Evolutionary conservation across 192 early-diverging fungal species (phyloP).

Genomic region (Gryganskiella cystojenkinii): DNA sequence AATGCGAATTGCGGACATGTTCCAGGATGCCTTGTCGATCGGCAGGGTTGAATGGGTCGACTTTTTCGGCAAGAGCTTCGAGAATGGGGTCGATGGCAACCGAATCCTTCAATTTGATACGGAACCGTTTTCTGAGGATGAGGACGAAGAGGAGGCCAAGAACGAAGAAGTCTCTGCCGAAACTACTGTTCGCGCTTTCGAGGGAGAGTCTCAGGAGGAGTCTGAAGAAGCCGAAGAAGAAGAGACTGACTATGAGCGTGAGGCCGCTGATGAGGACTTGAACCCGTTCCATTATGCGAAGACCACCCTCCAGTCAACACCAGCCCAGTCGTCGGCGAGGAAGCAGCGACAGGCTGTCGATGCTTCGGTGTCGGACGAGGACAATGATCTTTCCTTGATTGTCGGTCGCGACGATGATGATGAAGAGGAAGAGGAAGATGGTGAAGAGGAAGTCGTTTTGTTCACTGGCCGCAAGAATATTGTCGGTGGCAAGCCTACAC

Average conservation of each 20-base stretch:
- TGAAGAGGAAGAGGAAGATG: constrained; percentile 46
- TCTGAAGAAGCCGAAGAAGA: constrained; percentile 21
- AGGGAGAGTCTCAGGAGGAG: background rate
- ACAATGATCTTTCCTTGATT: constrained; percentile 48
- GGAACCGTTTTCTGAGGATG: constrained; percentile 2
- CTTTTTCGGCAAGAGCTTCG: constrained; percentile 21
- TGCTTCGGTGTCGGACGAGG: constrained; percentile 42
- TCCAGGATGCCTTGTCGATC: constrained; percentile 39
- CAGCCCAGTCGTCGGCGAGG: background rate
- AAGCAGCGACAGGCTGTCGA: constrained; percentile 42
- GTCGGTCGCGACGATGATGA: constrained; percentile 39
- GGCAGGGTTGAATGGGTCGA: constrained; percentile 28
- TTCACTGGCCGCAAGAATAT: constrained; percentile 51
- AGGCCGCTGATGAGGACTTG: constrained; percentile 29
- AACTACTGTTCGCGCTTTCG: background rate
- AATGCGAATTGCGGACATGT: constrained; percentile 50
- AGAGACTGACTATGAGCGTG: constrained; percentile 42
- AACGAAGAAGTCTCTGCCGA: constrained; percentile 16
- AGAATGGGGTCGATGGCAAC: constrained; percentile 13
- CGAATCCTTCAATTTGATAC: constrained; percentile 24
- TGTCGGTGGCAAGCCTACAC: constrained; percentile 27
- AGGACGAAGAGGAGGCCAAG: constrained; percentile 1
- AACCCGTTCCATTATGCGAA: constrained; percentile 28
- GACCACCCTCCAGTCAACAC: background rate
- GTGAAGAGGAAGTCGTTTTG: constrained; percentile 57